phyloP scores from a whole-genome alignment of 192 early-diverging fungal genomes.

The Linderina pennispora region DNA sequence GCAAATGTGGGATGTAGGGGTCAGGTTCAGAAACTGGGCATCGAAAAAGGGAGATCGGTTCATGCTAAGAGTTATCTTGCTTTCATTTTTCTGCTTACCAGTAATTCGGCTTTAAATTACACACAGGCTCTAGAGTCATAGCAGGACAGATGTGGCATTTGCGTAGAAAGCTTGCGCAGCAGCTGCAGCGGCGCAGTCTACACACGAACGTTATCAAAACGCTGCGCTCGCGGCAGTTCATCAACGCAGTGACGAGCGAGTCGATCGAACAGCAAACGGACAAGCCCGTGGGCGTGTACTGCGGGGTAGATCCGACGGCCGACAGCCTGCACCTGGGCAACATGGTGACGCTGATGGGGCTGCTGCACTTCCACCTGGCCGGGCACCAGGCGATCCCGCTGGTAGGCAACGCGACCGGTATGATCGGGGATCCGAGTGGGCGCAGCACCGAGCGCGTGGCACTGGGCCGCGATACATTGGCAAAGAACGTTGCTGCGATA shows the following conservation, averaged over 20 bases:
- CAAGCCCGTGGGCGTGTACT: slow-evolving; percentile 57
- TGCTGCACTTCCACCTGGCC: slow-evolving; percentile 77
- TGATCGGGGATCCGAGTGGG: slow-evolving; percentile 91
- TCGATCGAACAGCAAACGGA: slow-evolving; percentile 5
- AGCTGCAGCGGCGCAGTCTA: slow-evolving; percentile 8
- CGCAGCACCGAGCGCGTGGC: slow-evolving; percentile 72
- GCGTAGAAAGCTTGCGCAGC: too few relatives aligned
- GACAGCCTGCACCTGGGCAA: slow-evolving; percentile 87
- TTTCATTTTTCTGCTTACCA: too few relatives aligned
- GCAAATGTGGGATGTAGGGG: too few relatives aligned
- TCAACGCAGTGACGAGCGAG: slow-evolving; percentile 52
- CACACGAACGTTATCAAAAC: slow-evolving; percentile 34
- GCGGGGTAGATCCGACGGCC: slow-evolving; percentile 93
- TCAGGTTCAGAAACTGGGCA: too few relatives aligned
- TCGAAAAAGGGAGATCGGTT: too few relatives aligned
- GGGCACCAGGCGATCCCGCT: slow-evolving; percentile 81
- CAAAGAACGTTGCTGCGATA: slow-evolving; percentile 61
- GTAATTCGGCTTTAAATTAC: too few relatives aligned
- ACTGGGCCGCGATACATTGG: slow-evolving; percentile 51
- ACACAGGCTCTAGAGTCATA: too few relatives aligned
- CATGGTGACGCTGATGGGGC: slow-evolving; percentile 73
- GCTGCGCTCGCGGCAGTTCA: slow-evolving; percentile 45
- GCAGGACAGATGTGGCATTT: background rate
- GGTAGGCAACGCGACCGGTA: slow-evolving; percentile 88
- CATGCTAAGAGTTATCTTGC: too few relatives aligned